phyloP scores from a whole-genome alignment of 2,329 filamentous ascomycete genomes.

The Massarina eburnea region DNA sequence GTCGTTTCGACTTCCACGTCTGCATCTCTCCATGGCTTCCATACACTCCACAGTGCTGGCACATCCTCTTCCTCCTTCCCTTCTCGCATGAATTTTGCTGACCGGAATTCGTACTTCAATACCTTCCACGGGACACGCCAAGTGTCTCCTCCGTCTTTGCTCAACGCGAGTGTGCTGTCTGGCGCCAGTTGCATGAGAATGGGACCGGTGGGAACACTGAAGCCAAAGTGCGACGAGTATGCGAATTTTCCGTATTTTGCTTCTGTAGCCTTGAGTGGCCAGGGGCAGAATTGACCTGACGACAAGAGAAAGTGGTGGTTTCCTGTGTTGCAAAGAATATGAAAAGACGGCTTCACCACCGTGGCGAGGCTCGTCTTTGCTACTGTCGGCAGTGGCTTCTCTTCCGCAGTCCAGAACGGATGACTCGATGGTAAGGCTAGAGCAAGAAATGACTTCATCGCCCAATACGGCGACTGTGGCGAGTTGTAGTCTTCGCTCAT shows the following conservation, averaged over 20 bases:
- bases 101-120: slow-evolving; percentile 4
- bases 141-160: slow-evolving; percentile 42
- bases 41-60: slow-evolving; percentile 18
- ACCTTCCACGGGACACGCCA: slow-evolving; percentile 45
- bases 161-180: slow-evolving; percentile 43
- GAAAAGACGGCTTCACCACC: slow-evolving; percentile 37
- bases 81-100: slow-evolving; percentile 5
- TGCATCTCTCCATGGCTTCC: slow-evolving; percentile 35
- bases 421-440: slow-evolving; percentile 42
- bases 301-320: slow-evolving; percentile 37
- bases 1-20: slow-evolving; percentile 24
- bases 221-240: slow-evolving; percentile 40
- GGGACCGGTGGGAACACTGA: slow-evolving; percentile 44
- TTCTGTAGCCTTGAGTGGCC: slow-evolving; percentile 40
- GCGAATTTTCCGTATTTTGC: slow-evolving; percentile 40
- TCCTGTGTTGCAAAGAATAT: slow-evolving; percentile 50
- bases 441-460: slow-evolving; percentile 53
- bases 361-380: slow-evolving; percentile 1
- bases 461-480: slow-evolving; percentile 59
- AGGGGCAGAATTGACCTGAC: slow-evolving; percentile 37
- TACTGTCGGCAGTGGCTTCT: slow-evolving; percentile 39
- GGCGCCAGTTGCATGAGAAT: slow-evolving; percentile 46
- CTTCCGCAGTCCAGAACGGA: slow-evolving; percentile 50
- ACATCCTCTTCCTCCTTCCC: slow-evolving; percentile 9
- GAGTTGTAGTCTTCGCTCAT: slow-evolving; percentile 61